Base-by-base conservation (phyloP, 768 basidiomycete genomes). In the Auricularia cornea region DNA sequence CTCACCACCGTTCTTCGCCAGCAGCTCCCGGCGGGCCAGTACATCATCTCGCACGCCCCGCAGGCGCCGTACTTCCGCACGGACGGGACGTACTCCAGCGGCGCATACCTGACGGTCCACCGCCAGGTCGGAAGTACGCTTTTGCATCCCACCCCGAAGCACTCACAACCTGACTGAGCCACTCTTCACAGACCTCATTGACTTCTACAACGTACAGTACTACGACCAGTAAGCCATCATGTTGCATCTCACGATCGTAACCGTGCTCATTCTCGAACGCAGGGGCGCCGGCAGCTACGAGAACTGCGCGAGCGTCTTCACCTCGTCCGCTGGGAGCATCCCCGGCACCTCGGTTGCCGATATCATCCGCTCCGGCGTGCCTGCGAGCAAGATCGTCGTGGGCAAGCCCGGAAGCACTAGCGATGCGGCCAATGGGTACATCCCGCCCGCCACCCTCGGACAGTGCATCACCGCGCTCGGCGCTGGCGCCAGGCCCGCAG, bases 331-430 rank as follows among this genome's bases (percentile, higher is more conserved):
- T 23, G 64, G 65, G 29, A 59, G 64, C 23, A 75, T 71, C 70
- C 75, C 75, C 1, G 62, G 66, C 16, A 74, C 75, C 1, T 70
- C 71, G 2, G 70, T 77, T 8, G 68, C 75, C 62, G 71, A 76
- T 66, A 72, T 76, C 64, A 68, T 71, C 62, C 66, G 62, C 56
- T 66, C 67, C 30, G 71, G 70, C 35, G 68, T 77, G 6, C 71
- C 72, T 4, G 68, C 72, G 18, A 56, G 72, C 64, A 77, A 77
- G 69, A 70, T 76, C 60, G 70, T 77, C 63, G 72, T 77, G 59
- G 76, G 76, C 4, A 77, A 77, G 65, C 75, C 74, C 2, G 64
- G 48, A 10, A 41, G 28, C 3, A 8, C 35, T 38, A 29, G n/a
- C 0, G 61, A 62, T 29, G 64, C 26, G 1, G 40, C 57, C 3